Percentiles rank a stretch among this genome's conserved stretches.
Conservation (phyloP, 2,329 filamentous ascomycete genomes). For the Neopestalotiopsis sp. region DNA sequence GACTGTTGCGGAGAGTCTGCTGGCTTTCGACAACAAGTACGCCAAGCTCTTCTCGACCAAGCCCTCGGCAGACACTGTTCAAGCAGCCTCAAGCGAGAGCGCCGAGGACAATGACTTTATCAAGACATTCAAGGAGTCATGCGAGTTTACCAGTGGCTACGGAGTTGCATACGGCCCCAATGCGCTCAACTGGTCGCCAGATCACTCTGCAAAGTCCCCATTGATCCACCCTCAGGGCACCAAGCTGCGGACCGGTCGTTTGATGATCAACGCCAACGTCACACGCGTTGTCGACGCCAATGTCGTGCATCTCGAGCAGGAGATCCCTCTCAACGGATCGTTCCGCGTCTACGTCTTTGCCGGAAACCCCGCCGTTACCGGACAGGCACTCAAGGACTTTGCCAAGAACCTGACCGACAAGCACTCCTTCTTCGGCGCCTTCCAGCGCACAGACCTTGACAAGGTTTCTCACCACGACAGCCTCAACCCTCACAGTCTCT, state of each 20-base stretch:
- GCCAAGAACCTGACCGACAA: slow-evolving; percentile 67
- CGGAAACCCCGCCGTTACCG: slow-evolving; percentile 66
- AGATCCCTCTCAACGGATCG: slow-evolving; percentile 85
- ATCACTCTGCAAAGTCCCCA: slow-evolving; percentile 72
- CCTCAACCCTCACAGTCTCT: slow-evolving; percentile 82
- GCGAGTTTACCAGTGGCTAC: slow-evolving; percentile 92
- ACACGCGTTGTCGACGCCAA: slow-evolving; percentile 89
- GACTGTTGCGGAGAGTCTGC: slow-evolving; percentile 80
- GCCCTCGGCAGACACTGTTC: slow-evolving; percentile 74
- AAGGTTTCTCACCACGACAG: slow-evolving; percentile 76
- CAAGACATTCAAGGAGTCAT: slow-evolving; percentile 87
- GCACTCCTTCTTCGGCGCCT: slow-evolving; percentile 74
- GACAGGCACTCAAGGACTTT: slow-evolving; percentile 72
- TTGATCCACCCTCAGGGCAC: slow-evolving; percentile 70
- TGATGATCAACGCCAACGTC: slow-evolving; percentile 79
- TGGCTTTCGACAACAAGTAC: slow-evolving; percentile 88
- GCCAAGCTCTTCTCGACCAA: slow-evolving; percentile 87
- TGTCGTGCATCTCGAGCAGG: slow-evolving; percentile 87
- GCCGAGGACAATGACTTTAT: slow-evolving; percentile 78
- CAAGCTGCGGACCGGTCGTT: slow-evolving; percentile 73
- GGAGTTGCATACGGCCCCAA: slow-evolving; percentile 87
- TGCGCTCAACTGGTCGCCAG: slow-evolving; percentile 79
- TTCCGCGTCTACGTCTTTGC: slow-evolving; percentile 88
- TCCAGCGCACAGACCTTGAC: slow-evolving; percentile 64
- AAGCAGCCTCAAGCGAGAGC: slow-evolving; percentile 59